Conservation (phyloP, 257 asterid genomes). For the Ehretia macrophylla region DNA sequence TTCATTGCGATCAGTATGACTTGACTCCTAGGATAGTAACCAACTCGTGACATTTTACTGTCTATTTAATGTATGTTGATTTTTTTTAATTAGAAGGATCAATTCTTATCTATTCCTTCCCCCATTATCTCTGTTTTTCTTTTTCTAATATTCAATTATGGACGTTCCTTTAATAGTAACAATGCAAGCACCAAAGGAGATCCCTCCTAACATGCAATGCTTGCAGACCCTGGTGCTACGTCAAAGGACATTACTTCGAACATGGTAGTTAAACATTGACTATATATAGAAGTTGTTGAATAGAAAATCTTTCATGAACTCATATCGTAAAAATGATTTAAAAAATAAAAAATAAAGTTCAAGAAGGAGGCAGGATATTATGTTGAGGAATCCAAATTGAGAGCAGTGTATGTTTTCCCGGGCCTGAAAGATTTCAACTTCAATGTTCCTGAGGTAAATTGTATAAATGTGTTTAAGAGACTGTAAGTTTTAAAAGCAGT, state of each 20-base stretch:
- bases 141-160: constrained; percentile 9
- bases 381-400: constrained; percentile 74
- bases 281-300: too few species aligned
- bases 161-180: constrained; percentile 33
- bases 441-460: constrained; percentile 42
- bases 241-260: constrained; percentile 58
- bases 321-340: neutral
- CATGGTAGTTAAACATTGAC: constrained; percentile 48
- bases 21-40: too few species aligned
- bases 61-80: too few species aligned
- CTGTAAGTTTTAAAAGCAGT: neutral
- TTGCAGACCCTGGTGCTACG: constrained; percentile 40
- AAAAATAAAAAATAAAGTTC: constrained; percentile 42
- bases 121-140: neutral
- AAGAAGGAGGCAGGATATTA: constrained; percentile 47
- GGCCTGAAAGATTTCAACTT: constrained; percentile 32
- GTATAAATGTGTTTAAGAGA: neutral
- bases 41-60: too few species aligned
- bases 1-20: too few species aligned
- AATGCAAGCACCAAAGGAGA: constrained; percentile 75
- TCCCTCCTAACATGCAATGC: constrained; percentile 78
- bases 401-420: constrained; percentile 60
- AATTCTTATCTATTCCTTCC: neutral
- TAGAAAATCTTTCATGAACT: neutral
- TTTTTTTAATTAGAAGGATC: too few species aligned